Evolutionary conservation across 805 yeast species (phyloP), one percentile per base, ranked within the genome.

Genomic region (Wickerhamiella brachini): DNA sequence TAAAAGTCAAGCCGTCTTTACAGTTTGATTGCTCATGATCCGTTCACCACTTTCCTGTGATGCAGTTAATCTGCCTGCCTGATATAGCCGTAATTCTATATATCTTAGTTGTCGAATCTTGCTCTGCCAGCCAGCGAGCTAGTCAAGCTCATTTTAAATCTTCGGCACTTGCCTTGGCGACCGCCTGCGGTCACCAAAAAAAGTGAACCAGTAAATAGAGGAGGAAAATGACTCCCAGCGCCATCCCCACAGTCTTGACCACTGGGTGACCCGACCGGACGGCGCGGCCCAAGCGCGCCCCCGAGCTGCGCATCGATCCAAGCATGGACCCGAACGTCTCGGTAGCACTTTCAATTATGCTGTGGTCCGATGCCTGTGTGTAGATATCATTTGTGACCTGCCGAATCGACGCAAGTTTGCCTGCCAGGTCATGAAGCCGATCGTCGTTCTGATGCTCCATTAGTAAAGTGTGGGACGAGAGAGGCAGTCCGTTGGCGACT

Each of bases 331-430:
- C 67, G 64, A 83, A 71, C n/a, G 79, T 72, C 51, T 75, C 74
- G 39, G 76, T 72, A n/a, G 72, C 67, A 5, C 66, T 56, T 50
- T 71, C 74, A 20, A 71, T 63, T 20, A 68, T 51, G 34, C 66
- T 62, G 49, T 62, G 63, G 53, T 79, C 79, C 18, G 73, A 70
- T 1, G 90, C 83, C 56, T 79, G 82, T 50, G 69, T 66, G 57
- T 81, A 78, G 38, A 83, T 80, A 53, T 83, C 90, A 55, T 76
- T 76, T 49, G 86, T 83, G 23, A 84, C 78, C 51, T 71, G 71
- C 53, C 85, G 74, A 57, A 83, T 75, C 1, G 80, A 72, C 1
- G 85, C 74, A 39, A 83, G 69, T 62, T 83, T 83, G 49, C 74
- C 71, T 2, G 89, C 85, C 21, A 83, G 71, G 55, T 73, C 75